Evolutionary conservation across 75 land plant genomes (phyloP).

Genomic region (Cunninghamia lanceolata): DNA sequence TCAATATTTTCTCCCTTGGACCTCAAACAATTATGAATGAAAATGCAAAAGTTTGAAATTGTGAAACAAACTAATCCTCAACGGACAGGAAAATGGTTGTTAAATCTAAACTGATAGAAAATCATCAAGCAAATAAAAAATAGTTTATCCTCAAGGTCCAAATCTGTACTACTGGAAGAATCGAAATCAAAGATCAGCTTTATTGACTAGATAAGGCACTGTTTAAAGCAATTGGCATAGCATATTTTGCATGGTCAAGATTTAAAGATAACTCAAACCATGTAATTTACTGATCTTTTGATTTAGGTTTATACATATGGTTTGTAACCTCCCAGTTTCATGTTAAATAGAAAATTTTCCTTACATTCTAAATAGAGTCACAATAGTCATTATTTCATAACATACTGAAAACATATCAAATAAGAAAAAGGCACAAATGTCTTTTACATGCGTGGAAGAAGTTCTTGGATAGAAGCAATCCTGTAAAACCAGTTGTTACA

Average conservation of each 20-base stretch:
- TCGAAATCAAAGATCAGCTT: background rate
- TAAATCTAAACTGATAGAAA: background rate
- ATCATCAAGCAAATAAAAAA: background rate
- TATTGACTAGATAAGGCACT: background rate
- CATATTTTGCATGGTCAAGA: background rate
- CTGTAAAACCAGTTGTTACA: constrained; percentile 89
- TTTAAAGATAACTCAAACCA: background rate
- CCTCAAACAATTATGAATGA: background rate
- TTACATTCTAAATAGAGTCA: background rate
- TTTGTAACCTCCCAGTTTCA: background rate
- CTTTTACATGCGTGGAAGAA: constrained; percentile 83
- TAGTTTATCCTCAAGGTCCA: background rate
- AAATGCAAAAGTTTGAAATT: background rate
- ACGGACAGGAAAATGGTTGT: background rate
- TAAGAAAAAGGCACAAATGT: background rate
- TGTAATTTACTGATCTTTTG: background rate
- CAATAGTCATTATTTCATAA: background rate
- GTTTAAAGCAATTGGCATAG: background rate
- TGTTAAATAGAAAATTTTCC: background rate
- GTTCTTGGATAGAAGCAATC: constrained; percentile 75
- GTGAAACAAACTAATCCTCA: no score
- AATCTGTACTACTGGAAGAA: background rate
- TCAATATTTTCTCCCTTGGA: background rate
- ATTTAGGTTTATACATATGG: background rate
- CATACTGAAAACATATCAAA: background rate